A percentile compares a stretch with the other conserved stretches of the same genome.
These are phyloP conservation scores for Venturia carpophila DNA, from an alignment of 2,329 filamentous ascomycete genomes.

Conservation along the genomic window DNA sequence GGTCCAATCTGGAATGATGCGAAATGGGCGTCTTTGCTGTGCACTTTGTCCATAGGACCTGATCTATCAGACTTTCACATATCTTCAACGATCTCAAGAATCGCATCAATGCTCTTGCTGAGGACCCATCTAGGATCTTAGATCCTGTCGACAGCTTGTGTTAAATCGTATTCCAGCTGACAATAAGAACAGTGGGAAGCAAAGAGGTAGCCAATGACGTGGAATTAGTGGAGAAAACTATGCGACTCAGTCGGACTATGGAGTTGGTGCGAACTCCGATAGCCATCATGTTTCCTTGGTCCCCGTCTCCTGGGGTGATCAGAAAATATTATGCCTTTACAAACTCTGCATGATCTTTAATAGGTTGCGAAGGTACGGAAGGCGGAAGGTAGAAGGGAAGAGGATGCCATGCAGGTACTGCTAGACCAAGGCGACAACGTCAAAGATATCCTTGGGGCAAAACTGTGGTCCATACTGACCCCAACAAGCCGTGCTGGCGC, in stretches of 20 bases:
- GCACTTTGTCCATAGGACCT: too few species aligned
- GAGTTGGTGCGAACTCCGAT: conserved; percentile 38
- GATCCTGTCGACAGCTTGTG: conserved; percentile 50
- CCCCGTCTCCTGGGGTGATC: conserved; percentile 40
- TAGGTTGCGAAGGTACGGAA: conserved; percentile 41
- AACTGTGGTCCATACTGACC: background rate
- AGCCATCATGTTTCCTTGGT: conserved; percentile 46
- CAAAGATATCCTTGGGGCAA: conserved; percentile 36
- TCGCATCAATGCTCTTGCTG: conserved; percentile 33
- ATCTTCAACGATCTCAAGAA: conserved; percentile 36
- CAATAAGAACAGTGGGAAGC: conserved; percentile 45
- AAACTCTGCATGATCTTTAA: conserved; percentile 44
- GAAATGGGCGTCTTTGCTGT: conserved; percentile 23
- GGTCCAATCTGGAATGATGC: too few species aligned
- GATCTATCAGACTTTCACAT: conserved; percentile 24
- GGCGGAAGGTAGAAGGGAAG: conserved; percentile 35
- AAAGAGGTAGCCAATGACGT: conserved; percentile 46
- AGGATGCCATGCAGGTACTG: conserved; percentile 47
- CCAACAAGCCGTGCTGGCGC: background rate
- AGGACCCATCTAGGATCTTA: conserved; percentile 32
- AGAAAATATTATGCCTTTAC: conserved; percentile 39
- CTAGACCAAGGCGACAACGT: conserved; percentile 46
- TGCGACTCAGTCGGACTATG: conserved; percentile 41
- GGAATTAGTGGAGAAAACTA: conserved; percentile 34
- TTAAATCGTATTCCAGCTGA: too few species aligned